These are phyloP conservation scores for Parastagonospora nodorum DNA, from an alignment of 2,329 filamentous ascomycete genomes.

Conservation along the genomic window DNA sequence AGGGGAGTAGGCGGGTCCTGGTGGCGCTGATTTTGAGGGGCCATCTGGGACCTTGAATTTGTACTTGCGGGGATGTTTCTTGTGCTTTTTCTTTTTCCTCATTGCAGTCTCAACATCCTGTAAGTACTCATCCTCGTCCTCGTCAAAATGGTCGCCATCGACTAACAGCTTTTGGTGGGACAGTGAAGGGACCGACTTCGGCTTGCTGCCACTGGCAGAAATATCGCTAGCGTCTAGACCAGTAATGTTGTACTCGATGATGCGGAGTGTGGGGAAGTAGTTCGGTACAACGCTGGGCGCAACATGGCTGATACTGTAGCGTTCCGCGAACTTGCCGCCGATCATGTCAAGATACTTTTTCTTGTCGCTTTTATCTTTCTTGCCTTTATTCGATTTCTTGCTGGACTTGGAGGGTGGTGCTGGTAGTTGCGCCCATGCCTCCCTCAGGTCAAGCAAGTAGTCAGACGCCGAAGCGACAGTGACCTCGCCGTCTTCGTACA, in stretches of 20 bases:
- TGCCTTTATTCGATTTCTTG: constrained; percentile 22
- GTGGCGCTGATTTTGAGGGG: constrained; percentile 72
- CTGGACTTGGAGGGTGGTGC: constrained; percentile 36
- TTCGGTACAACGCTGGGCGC: constrained; percentile 90
- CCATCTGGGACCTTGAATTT: constrained; percentile 65
- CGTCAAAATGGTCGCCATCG: constrained; percentile 17
- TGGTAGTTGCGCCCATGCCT: constrained; percentile 78
- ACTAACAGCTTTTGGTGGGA: constrained; percentile 10
- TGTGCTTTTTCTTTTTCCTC: constrained; percentile 55
- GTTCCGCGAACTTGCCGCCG: constrained; percentile 80
- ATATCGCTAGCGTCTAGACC: constrained; percentile 64
- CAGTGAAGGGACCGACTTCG: background rate
- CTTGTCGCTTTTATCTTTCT: constrained; percentile 46
- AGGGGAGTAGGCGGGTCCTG: constrained; percentile 87
- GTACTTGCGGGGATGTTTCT: constrained; percentile 46
- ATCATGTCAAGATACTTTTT: constrained; percentile 69
- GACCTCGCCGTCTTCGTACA: constrained; percentile 56
- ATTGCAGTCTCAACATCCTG: constrained; percentile 52
- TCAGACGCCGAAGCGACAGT: constrained; percentile 70
- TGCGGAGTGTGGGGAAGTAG: constrained; percentile 84
- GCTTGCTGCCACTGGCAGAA: constrained; percentile 2
- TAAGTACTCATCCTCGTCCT: constrained; percentile 44
- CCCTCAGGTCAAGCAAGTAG: constrained; percentile 78
- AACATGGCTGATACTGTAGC: constrained; percentile 81
- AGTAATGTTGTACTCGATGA: constrained; percentile 92